These are phyloP conservation scores for Hymenoscyphus occultus DNA, from an alignment of 2,329 filamentous ascomycete species.

Conservation along the genomic window DNA sequence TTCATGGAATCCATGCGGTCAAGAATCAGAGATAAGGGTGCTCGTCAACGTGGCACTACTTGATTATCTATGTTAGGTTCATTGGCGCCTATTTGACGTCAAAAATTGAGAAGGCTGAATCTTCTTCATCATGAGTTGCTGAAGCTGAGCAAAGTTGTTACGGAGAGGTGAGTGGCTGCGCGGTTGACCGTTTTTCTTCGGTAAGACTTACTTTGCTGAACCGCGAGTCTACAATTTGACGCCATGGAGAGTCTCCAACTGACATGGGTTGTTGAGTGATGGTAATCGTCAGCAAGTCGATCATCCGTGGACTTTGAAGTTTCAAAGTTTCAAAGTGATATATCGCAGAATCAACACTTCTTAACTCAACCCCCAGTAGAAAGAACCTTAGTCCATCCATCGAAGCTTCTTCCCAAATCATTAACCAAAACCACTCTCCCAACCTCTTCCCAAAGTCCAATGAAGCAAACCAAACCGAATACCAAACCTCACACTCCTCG, in stretches of 20 bases:
- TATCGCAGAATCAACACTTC: background rate
- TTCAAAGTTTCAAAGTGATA: background rate
- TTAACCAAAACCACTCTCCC: background rate
- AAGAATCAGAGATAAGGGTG: background rate
- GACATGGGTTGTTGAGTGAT: background rate
- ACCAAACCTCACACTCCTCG: background rate
- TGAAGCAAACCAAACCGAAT: background rate
- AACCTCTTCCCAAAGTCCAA: background rate
- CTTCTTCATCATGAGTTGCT: background rate
- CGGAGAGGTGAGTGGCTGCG: background rate
- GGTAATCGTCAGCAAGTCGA: background rate
- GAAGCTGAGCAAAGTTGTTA: background rate
- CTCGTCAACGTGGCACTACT: background rate
- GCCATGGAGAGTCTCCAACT: background rate
- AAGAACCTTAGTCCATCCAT: background rate
- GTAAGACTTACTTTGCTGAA: background rate
- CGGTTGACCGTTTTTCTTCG: background rate
- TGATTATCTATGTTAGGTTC: background rate
- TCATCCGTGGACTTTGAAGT: background rate
- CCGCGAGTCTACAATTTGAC: background rate
- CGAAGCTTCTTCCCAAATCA: background rate
- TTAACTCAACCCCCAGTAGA: background rate
- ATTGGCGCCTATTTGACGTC: background rate
- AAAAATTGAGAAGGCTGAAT: background rate
- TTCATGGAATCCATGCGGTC: too few species aligned